Evolutionary conservation across 805 yeast species (phyloP).

Genomic region (Saccharomyces eubayanus): DNA sequence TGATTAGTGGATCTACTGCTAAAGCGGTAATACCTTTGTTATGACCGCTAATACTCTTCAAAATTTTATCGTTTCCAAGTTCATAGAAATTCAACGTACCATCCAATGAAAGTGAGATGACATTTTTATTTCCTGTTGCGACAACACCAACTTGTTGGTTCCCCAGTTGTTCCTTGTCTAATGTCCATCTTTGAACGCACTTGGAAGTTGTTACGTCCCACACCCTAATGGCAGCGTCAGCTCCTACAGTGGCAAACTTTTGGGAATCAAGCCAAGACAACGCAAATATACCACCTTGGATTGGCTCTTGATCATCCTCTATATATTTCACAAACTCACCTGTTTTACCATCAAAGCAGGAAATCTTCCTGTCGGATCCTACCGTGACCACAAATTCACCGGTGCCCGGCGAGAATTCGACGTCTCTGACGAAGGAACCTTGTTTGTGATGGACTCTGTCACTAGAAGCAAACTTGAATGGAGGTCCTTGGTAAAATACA

Average conservation of each 20-base stretch:
- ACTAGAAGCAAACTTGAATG: constrained; percentile 75
- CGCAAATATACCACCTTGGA: constrained; percentile 76
- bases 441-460: constrained; percentile 60
- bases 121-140: constrained; percentile 45
- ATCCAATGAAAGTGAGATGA: constrained; percentile 59
- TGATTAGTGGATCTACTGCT: constrained; percentile 29
- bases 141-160: constrained; percentile 78
- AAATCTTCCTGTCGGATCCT: constrained; percentile 75
- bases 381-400: constrained; percentile 68
- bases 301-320: constrained; percentile 35
- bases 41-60: constrained; percentile 56
- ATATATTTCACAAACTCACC: constrained; percentile 62
- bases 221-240: constrained; percentile 66
- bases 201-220: constrained; percentile 47
- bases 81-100: constrained; percentile 64
- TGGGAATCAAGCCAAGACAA: constrained; percentile 54
- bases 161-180: constrained; percentile 36
- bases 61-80: constrained; percentile 29
- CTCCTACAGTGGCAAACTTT: constrained; percentile 69
- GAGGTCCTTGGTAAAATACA: constrained; percentile 86
- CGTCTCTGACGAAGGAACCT: constrained; percentile 68
- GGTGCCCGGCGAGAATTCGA: constrained; percentile 63
- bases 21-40: constrained; percentile 72
- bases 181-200: constrained; percentile 42
- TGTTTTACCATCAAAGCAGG: constrained; percentile 75